Evolutionary conservation across 2,329 filamentous ascomycete species (phyloP).

Genomic region (Dactylellina haptotyla): DNA sequence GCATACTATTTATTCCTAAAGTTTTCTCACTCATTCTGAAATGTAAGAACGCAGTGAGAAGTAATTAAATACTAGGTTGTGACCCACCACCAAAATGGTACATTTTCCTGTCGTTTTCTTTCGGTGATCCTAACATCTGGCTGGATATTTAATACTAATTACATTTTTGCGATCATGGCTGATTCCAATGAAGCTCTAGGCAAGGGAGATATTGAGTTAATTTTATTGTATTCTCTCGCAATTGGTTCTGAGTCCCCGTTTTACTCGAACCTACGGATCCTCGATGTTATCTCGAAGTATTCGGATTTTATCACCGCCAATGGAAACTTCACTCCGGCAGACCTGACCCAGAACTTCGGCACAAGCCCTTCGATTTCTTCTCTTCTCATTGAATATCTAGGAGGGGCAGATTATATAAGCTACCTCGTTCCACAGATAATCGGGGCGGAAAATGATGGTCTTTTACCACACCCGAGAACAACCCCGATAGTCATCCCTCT

Average conservation of each 20-base stretch:
- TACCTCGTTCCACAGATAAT: not conserved
- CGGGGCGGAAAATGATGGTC: not conserved
- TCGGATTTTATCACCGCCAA: not conserved
- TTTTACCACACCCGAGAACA: slow-evolving; percentile 3
- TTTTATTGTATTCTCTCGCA: not conserved
- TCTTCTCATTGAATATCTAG: not conserved
- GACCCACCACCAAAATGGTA: too few relatives aligned
- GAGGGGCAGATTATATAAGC: not conserved
- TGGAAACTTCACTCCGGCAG: not conserved
- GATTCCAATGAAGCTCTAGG: not conserved
- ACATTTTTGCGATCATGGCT: not conserved
- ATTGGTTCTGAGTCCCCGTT: slow-evolving; percentile 7
- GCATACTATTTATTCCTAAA: too few relatives aligned
- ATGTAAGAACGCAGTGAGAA: too few relatives aligned
- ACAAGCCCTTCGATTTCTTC: not conserved
- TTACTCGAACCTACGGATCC: slow-evolving; percentile 1
- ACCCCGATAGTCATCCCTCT: slow-evolving; percentile 3
- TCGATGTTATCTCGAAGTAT: not conserved
- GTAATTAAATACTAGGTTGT: too few relatives aligned
- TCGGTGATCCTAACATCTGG: too few relatives aligned
- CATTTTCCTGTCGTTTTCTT: too few relatives aligned
- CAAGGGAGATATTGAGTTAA: not conserved
- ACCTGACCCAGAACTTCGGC: slow-evolving; percentile 9
- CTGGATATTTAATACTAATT: too few relatives aligned
- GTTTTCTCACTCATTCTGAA: too few relatives aligned